These are phyloP conservation scores for Endoconidiophora polonica DNA, from an alignment of 2,329 filamentous ascomycete genomes.

Conservation along the genomic window DNA sequence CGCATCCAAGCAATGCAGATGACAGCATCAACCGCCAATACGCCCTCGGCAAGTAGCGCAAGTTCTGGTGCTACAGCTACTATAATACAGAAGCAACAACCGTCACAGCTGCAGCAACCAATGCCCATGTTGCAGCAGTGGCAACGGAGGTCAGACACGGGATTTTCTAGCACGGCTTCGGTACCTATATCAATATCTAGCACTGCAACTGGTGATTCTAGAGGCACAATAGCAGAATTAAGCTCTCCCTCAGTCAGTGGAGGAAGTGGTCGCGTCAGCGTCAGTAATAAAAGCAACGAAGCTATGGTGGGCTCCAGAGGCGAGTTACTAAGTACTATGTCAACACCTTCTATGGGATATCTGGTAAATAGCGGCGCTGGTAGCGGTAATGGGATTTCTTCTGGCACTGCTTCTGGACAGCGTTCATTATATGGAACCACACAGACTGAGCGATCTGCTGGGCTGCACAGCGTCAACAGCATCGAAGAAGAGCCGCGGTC, in stretches of 20 bases:
- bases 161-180: background rate
- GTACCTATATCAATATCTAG: no score
- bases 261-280: no score
- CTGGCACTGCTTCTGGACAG: no score
- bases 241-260: no score
- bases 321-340: no score
- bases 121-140: conserved; percentile 1
- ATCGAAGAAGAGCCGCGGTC: conserved; percentile 3
- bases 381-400: background rate
- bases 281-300: no score
- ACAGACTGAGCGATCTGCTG: background rate
- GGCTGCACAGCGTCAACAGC: conserved; percentile 4
- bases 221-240: no score
- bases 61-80: background rate
- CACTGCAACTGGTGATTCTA: no score
- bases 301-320: no score
- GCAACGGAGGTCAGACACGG: background rate
- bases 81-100: background rate
- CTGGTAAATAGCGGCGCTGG: background rate
- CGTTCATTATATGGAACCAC: no score
- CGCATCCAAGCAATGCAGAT: conserved; percentile 8
- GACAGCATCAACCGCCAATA: conserved; percentile 1
- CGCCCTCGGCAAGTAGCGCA: no score
- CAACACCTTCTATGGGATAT: background rate
- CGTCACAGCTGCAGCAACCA: background rate